Conservation (phyloP, 129 eudicot species). For the Arctium minus region DNA sequence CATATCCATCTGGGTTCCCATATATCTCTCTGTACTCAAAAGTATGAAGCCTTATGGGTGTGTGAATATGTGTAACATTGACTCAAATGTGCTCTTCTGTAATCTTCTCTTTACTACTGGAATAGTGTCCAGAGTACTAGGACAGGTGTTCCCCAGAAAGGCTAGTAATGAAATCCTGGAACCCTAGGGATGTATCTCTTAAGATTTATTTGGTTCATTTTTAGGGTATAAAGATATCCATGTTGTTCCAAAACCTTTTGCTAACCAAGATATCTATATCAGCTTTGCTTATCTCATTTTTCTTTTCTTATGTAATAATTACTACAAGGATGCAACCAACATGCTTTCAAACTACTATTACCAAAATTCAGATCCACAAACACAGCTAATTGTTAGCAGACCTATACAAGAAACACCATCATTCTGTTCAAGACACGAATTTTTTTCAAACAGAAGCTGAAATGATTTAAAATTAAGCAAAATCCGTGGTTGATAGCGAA, state of each 20-base stretch:
- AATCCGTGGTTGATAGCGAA: neutral
- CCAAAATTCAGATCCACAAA: neutral
- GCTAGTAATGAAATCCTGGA: neutral
- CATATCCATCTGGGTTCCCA: neutral
- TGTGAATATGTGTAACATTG: neutral
- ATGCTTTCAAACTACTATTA: neutral
- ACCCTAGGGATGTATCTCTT: neutral
- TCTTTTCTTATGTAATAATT: neutral
- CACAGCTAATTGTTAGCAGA: neutral
- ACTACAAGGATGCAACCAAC: neutral
- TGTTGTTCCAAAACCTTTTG: neutral
- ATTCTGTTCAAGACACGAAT: slow-evolving; percentile 1
- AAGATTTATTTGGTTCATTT: neutral
- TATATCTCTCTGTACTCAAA: neutral
- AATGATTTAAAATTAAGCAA: neutral
- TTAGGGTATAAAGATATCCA: neutral
- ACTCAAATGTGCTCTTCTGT: neutral
- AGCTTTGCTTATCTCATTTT: neutral
- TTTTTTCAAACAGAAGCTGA: neutral
- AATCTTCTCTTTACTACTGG: neutral
- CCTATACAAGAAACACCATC: neutral
- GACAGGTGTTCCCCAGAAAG: neutral
- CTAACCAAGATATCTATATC: neutral
- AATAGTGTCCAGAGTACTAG: too few species aligned
- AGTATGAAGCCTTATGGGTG: neutral